Conservation (phyloP, 805 yeast genomes). For the Kluyveromyces nonfermentans region DNA sequence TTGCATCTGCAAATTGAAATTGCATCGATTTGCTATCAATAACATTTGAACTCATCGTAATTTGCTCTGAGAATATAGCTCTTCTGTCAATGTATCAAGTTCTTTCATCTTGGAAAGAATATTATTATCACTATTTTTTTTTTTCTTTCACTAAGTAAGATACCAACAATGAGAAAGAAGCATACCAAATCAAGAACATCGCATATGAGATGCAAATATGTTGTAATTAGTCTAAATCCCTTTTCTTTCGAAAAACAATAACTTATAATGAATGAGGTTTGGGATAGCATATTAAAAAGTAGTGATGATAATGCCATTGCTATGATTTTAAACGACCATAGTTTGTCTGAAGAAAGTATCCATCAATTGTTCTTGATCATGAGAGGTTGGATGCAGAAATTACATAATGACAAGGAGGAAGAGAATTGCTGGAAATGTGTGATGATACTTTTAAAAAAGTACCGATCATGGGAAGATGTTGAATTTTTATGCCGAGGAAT, state of each 20-base stretch:
- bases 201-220: too few species aligned
- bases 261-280: neutral
- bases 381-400: slow-evolving; percentile 7
- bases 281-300: neutral
- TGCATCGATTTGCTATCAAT: slow-evolving; percentile 7
- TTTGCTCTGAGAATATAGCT: neutral
- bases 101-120: too few species aligned
- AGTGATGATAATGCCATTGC: neutral
- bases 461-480: slow-evolving; percentile 15
- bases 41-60: neutral
- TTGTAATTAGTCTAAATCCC: too few species aligned
- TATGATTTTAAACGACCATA: neutral
- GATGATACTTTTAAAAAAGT: slow-evolving; percentile 8
- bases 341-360: neutral
- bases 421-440: slow-evolving; percentile 11
- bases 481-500: slow-evolving; percentile 19
- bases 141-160: neutral
- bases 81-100: neutral
- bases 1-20: slow-evolving; percentile 73
- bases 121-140: neutral
- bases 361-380: slow-evolving; percentile 8
- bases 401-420: slow-evolving; percentile 5
- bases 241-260: neutral
- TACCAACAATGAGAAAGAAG: neutral
- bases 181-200: too few species aligned